A percentile compares a stretch with the other conserved stretches of the same genome.
phyloP scores from a whole-genome alignment of 805 yeast species.

The Myxozyma vanderwaltii region DNA sequence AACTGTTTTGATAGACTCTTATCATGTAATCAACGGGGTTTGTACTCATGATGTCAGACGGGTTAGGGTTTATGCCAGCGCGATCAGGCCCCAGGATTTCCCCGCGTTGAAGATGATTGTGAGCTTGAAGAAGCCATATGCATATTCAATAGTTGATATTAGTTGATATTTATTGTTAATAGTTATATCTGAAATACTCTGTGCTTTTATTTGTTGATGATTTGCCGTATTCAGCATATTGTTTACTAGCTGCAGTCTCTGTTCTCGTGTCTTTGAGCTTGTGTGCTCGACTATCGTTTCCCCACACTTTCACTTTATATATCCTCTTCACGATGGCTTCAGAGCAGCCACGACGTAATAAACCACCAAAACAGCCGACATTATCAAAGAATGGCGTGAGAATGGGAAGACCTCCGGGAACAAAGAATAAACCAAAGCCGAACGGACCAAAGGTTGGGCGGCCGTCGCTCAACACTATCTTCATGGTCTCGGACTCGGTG shows the following conservation, averaged over 20 bases:
- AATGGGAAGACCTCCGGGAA: slow-evolving; percentile 31
- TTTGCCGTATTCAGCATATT: no score
- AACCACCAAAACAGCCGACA: slow-evolving; percentile 19
- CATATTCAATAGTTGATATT: no score
- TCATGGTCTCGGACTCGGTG: slow-evolving; percentile 21
- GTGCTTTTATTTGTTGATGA: no score
- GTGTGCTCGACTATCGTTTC: no score
- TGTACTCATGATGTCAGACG: neutral
- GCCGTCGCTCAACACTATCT: slow-evolving; percentile 25
- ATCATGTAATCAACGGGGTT: neutral
- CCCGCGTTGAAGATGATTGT: no score
- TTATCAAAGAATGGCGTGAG: slow-evolving; percentile 29
- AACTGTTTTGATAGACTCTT: neutral
- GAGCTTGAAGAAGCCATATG: no score
- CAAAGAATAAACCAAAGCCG: slow-evolving; percentile 29
- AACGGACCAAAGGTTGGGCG: slow-evolving; percentile 31
- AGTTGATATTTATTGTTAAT: no score
- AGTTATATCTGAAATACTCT: no score
- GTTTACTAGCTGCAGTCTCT: no score
- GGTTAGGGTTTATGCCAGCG: slow-evolving; percentile 3
- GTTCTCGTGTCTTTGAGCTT: no score
- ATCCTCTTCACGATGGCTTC: neutral
- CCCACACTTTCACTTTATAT: no score
- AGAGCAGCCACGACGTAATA: slow-evolving; percentile 8
- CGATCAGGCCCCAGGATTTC: slow-evolving; percentile 1